Conservation (phyloP, 2,329 filamentous ascomycete genomes). For the Boeremia lycopersici region DNA sequence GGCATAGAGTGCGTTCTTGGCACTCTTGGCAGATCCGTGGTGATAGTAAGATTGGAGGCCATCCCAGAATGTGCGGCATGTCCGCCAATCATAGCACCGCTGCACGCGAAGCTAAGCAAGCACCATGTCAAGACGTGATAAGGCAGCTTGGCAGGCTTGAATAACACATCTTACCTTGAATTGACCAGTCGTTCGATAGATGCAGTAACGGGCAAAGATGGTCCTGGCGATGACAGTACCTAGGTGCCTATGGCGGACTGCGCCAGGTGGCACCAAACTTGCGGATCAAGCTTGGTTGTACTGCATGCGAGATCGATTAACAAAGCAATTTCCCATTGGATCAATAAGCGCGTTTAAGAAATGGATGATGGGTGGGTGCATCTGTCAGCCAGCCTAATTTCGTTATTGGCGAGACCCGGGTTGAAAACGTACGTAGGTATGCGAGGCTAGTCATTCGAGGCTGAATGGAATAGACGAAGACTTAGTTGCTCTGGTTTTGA, state of each 20-base stretch:
- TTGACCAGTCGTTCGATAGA: conserved; percentile 17
- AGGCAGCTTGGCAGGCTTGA: conserved; percentile 33
- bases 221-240: neutral
- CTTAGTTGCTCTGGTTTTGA: too few relatives aligned
- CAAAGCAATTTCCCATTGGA: too few relatives aligned
- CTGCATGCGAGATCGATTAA: too few relatives aligned
- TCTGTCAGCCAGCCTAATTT: too few relatives aligned
- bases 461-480: too few relatives aligned
- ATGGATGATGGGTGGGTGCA: too few relatives aligned
- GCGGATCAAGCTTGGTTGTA: neutral
- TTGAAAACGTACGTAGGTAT: too few relatives aligned
- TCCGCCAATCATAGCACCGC: conserved; percentile 20
- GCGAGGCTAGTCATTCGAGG: too few relatives aligned
- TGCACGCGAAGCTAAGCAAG: conserved; percentile 20
- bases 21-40: conserved; percentile 13
- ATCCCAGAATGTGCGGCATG: conserved; percentile 10
- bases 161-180: conserved; percentile 18
- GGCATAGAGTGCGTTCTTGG: conserved; percentile 13
- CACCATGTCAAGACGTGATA: conserved; percentile 35
- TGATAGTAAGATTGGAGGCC: conserved; percentile 14
- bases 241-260: neutral
- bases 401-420: too few relatives aligned
- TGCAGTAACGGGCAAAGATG: conserved; percentile 13
- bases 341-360: too few relatives aligned
- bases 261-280: too few relatives aligned